Conservation (phyloP, 371 early-diverging fungal species). For the Homolaphlyctis polyrhiza region DNA sequence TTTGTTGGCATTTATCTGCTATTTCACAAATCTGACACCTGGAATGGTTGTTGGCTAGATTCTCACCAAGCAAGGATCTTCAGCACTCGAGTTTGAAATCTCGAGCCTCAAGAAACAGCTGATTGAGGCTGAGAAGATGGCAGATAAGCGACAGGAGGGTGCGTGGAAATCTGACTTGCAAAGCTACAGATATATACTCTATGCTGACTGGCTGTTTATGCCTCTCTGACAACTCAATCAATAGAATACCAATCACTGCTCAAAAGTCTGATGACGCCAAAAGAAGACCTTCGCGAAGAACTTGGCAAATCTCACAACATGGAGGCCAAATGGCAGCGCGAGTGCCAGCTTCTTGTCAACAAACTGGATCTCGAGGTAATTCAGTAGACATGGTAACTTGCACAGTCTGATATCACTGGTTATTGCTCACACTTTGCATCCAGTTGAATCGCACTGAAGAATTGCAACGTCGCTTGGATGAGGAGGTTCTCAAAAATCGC, state of each 20-base stretch:
- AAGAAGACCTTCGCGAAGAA: slow-evolving; percentile 32
- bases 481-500: slow-evolving; percentile 26
- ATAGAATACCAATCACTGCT: slow-evolving; percentile 36
- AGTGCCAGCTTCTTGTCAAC: slow-evolving; percentile 38
- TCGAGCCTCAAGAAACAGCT: slow-evolving; percentile 36
- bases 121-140: slow-evolving; percentile 31
- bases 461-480: slow-evolving; percentile 25
- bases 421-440: too few relatives aligned
- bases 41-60: too few relatives aligned
- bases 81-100: slow-evolving; percentile 42
- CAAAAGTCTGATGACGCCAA: slow-evolving; percentile 33
- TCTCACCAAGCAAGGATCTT: slow-evolving; percentile 15
- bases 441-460: slow-evolving; percentile 34
- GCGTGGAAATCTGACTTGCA: not conserved
- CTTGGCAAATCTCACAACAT: slow-evolving; percentile 22
- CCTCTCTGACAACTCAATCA: not conserved
- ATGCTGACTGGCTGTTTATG: not conserved
- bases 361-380: slow-evolving; percentile 38
- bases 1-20: too few relatives aligned
- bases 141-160: slow-evolving; percentile 38
- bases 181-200: not conserved
- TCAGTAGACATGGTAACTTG: not conserved
- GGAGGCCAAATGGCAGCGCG: slow-evolving; percentile 39
- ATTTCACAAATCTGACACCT: too few relatives aligned
- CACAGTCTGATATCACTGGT: not conserved